A percentile compares a stretch with the other conserved stretches of the same genome.
Conservation (phyloP, 192 early-diverging fungal genomes). For the Coemansia reversa region DNA sequence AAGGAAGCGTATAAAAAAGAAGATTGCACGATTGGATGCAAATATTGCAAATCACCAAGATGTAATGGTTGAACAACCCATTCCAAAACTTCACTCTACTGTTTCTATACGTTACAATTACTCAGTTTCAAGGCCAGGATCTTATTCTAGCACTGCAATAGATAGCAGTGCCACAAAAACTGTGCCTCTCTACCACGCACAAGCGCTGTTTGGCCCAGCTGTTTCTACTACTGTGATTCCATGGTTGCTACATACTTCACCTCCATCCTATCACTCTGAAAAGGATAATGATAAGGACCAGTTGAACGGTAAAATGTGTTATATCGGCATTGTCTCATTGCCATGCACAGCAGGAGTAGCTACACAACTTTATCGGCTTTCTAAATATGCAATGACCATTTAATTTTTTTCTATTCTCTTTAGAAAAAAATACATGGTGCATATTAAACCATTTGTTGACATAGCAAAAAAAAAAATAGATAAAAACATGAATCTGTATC, state of each 20-base stretch:
- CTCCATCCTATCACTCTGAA: not conserved
- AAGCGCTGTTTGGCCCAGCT: constrained; percentile 17
- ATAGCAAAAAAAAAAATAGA: too few relatives aligned
- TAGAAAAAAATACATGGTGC: too few relatives aligned
- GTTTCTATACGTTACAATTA: constrained; percentile 10
- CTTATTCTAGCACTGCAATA: not conserved
- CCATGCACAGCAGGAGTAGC: constrained; percentile 42
- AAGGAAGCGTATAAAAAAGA: not conserved
- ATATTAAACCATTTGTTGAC: too few relatives aligned
- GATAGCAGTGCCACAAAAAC: constrained; percentile 11
- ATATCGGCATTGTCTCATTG: constrained; percentile 41
- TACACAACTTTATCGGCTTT: constrained; percentile 26
- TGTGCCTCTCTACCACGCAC: constrained; percentile 34
- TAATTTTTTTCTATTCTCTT: not conserved
- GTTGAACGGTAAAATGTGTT: not conserved
- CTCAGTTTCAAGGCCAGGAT: constrained; percentile 14
- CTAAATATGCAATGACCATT: constrained; percentile 3
- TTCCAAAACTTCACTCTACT: not conserved
- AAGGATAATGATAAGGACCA: not conserved
- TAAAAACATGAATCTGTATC: too few relatives aligned
- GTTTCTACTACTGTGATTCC: constrained; percentile 18
- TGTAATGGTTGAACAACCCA: not conserved
- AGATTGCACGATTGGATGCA: constrained; percentile 1
- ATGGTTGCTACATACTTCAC: constrained; percentile 28
- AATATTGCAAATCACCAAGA: not conserved